Evolutionary conservation across 2,329 filamentous ascomycete genomes (phyloP), one percentile per base, ranked within the genome.

Genomic region (Phyllosticta citribraziliensis): DNA sequence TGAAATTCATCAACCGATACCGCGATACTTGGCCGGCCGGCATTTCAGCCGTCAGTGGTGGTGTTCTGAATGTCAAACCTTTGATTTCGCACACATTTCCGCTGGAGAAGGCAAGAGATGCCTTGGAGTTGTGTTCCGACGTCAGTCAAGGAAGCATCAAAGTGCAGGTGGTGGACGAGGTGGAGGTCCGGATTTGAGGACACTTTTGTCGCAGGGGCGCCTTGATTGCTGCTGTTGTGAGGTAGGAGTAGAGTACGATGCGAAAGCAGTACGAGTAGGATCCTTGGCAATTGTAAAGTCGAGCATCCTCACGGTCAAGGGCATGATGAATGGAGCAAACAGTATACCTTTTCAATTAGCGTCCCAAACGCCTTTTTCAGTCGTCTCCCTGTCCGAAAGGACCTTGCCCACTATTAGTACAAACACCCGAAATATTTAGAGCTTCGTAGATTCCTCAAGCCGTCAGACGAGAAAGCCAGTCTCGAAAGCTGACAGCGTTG

Each of bases 1-100:
- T 89, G 25, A 82, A 81, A 47, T 89, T 89, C 73, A 88, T 88
- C 69, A 88, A 89, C 70, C 78, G 86, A 8, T 89, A 88, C 69
- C 78, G 80, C 51, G 84, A 88, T 67, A 88, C 85, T 0, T 89
- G 86, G 86, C 85, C 86, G 0, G 79, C 82, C 0, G 86, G 83
- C 0, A 85, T 89, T 35, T 77, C 81, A 6, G 83, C 82, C 55
- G 68, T 89, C 27, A 79, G 77, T 51, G 82, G 84, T 3, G 81
- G 81, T 0, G 77, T 88, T 1, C 68, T 89, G 9, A 80, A 88
- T 67, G 73, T 87, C 20, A 84, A 84, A 67, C 79, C 78, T 56
- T 72, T 88, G 19, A 80, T 88, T 3, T 84, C 85, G 11, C 85
- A 89, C 69, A 78, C 75, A 0, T 87, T 84, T 64, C 80, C 82